Base-by-base conservation (phyloP, 805 yeast species). In the Zygotorulaspora chibaensis region DNA sequence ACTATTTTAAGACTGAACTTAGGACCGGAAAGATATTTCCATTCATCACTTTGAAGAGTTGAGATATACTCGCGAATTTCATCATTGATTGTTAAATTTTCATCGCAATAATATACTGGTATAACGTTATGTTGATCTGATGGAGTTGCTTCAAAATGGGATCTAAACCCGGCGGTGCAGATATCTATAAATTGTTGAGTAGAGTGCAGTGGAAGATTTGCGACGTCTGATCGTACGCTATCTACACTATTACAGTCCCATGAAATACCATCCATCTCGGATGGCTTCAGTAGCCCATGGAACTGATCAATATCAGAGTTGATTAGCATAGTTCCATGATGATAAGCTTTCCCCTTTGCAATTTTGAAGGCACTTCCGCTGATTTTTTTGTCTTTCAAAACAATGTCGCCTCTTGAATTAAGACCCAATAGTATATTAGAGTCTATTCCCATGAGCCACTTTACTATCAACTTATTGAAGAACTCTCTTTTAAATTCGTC, bases 251-350 rank as follows among this genome's bases (percentile, higher is more conserved):
- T 66, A 33, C 72, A 67, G 12, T 57, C 65, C 44, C 80, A 65
- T 15, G 63, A 70, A 1, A 83, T 70, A 1, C 79, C 80, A 3
- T 64, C 53, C 1, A 65, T 51, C 9, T 67, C 64, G 35, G 72
- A 74, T 12, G 81, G 69, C 29, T 75, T 73, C 47, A 93, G 69
- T 11, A 87, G 61, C n/a, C 77, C 70, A 1, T 81, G 70, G 47
- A 93, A 70, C 0, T 73, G 65, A n/a, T 71, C 72, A 20, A 93
- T 66, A 31, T 81, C 71, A 35, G 95, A 81, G 44, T 77, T 68
- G 18, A 93, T 69, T 7, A 93, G 71, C 96, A 93, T 87, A 0
- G 99, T 93, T 0, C 97, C 99, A 68, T 93, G 99, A 61, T 93
- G 99, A 54, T 90, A 83, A 6, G 96, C 81, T 55, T 80, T 80